Base-by-base conservation (phyloP, 495 filamentous ascomycete genomes). In the Hyaloscypha variabilis region DNA sequence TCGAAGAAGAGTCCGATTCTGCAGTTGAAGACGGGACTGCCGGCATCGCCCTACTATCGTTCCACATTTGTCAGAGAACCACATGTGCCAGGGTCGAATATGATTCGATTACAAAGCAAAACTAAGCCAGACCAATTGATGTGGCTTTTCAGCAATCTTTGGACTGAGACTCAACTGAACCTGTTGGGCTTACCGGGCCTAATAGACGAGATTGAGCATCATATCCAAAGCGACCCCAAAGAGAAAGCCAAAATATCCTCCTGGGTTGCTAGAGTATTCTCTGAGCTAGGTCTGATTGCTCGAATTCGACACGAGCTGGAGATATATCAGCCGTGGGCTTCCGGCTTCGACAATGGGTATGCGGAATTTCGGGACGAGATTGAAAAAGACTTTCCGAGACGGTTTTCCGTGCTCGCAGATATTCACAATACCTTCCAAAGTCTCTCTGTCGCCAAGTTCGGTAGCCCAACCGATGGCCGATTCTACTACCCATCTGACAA, bases 401-500 rank as follows among this genome's bases (percentile, higher is more conserved):
- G 24, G 17, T 52, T 52, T 52, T 6, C 49, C 17, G 6, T 17
- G 19, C 24, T 25, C 24, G 49, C 24, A 25, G 49, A 52, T 8
- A 52, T 52, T 6, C 1, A 21, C 8, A 25, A 2, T 21, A 52
- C 1, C 24, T 21, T 5, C 49, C 19, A 52, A 52, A 19, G 49
- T 8, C 24, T 52, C 19, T 52, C 49, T 6, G 31, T 34, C 31
- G 31, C 31, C 31, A 52, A 52, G 19, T 25, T 52, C n/a, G 49
- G 49, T 6, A 52, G 69, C 2, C 76, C 75, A 2, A 60, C 63
- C 11, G 69, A 72, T 4, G 55, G 58, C 3, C 77, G 65, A 46
- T 85, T 84, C 62, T 42, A 69, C 39, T 86, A 87, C 68, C 83
- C 84, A 13, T 68, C 75, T 6, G 77, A 81, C 11, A 85, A 84